Evolutionary conservation across 805 yeast species (phyloP).

Genomic region (Ogataea siamensis): DNA sequence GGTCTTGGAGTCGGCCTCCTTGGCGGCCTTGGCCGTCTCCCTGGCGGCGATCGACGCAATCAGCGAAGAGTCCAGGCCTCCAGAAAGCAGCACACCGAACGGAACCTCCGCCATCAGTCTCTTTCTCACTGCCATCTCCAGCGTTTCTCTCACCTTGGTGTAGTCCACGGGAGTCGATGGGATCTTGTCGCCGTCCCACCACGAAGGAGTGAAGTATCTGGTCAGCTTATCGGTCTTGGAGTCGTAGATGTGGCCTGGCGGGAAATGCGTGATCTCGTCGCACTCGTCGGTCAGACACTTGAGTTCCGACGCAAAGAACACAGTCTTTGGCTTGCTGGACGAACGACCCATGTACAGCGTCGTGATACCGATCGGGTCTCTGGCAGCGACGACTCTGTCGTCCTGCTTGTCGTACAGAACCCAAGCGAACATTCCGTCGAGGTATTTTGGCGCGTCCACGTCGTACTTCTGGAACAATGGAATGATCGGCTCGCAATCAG

Average conservation of each 20-base stretch:
- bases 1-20: conserved; percentile 39
- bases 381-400: conserved; percentile 92
- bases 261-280: conserved; percentile 90
- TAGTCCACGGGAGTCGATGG: conserved; percentile 79
- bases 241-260: conserved; percentile 98
- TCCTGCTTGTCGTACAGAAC: conserved; percentile 78
- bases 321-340: conserved; percentile 64
- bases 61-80: conserved; percentile 95
- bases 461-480: conserved; percentile 88
- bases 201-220: conserved; percentile 86
- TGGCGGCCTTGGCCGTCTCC: conserved; percentile 81
- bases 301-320: conserved; percentile 90
- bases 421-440: conserved; percentile 99
- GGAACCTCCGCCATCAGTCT: conserved; percentile 99
- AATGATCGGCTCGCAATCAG: conserved; percentile 97
- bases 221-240: conserved; percentile 81
- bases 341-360: conserved; percentile 93
- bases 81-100: conserved; percentile 94
- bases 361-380: conserved; percentile 98
- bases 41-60: conserved; percentile 97
- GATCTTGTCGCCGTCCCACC: conserved; percentile 84
- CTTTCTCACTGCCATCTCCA: conserved; percentile 96
- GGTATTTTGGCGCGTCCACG: conserved; percentile 82
- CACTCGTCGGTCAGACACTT: conserved; percentile 94
- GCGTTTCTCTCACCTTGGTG: conserved; percentile 66